These are phyloP conservation scores for Gynostemma pentaphyllum DNA, from an alignment of 306 rosid genomes.

Conservation along the genomic window DNA sequence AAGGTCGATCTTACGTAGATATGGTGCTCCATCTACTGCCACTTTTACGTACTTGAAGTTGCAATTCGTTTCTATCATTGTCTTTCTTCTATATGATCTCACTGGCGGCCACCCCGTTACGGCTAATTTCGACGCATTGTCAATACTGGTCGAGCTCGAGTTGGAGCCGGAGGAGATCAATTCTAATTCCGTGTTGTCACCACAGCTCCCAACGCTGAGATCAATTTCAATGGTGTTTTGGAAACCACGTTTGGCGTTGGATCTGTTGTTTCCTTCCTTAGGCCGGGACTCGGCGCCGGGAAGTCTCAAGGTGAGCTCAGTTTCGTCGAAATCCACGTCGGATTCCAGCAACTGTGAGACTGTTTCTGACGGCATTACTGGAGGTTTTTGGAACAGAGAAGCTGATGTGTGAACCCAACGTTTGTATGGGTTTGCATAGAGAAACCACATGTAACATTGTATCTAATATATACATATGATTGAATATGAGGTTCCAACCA, in stretches of 20 bases:
- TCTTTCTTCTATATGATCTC: conserved; percentile 9
- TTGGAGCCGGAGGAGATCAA: not conserved
- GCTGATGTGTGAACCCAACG: not conserved
- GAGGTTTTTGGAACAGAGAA: not conserved
- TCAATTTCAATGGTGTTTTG: not conserved
- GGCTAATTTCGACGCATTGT: too few species aligned
- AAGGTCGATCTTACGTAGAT: conserved; percentile 8
- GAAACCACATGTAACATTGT: too few species aligned
- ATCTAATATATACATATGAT: too few species aligned
- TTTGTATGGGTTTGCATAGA: not conserved
- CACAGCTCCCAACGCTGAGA: not conserved
- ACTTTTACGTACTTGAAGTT: not conserved
- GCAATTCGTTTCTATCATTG: not conserved
- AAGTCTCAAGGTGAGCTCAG: conserved; percentile 11
- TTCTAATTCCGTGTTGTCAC: not conserved
- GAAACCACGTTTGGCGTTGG: not conserved
- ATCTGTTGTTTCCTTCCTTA: not conserved
- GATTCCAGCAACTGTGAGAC: not conserved
- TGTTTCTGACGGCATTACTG: not conserved
- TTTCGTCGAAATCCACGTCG: conserved; percentile 3
- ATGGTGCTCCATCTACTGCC: conserved; percentile 8
- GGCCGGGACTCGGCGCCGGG: not conserved
- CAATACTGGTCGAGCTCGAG: too few species aligned
- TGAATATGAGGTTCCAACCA: too few species aligned
- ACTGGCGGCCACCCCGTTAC: conserved; percentile 12